Base-by-base conservation (phyloP, 2,329 filamentous ascomycete species). In the Colletotrichum sp. region DNA sequence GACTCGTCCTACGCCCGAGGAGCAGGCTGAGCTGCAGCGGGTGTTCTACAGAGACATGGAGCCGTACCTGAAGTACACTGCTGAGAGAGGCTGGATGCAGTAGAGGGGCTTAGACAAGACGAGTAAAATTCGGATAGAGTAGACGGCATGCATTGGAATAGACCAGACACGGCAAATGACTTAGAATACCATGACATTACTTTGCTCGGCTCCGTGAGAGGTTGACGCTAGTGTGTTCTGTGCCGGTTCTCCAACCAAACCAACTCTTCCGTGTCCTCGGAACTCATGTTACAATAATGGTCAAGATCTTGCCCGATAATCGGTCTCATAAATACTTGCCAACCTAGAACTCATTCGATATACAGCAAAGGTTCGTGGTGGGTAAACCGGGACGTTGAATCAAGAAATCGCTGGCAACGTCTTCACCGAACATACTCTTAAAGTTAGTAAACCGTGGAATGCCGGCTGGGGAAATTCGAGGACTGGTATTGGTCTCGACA, bases 21-120 rank as follows among this genome's bases (percentile, higher is more conserved):
- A 92, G 83, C 85, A 88, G 80, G 82, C 83, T 61, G 84, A 90
- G 79, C 77, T 90, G 75, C 85, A 85, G 59, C 79, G 83, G 4
- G 84, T 85, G 6, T 82, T 86, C 59, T 81, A 87, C 69, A 78
- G 80, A 29, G 78, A 80, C 32, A 78, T 89, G 75, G 80, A 79
- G 5, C 82, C 84, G 32, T 79, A 79, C 87, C 69, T 88, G 83
- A 76, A 91, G 81, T 77, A 77, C 32, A 71, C 57, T 11, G 39
- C 66, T 3, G 49, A 76, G 34, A 57, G 74, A 36, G 74, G 74
- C 49, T 76, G 74, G 74, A 76, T 76, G 74, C 74, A 76, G 49
- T 76, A 30, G 71, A 73, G 3, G 16, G n/a, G 9, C 12, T 30
- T 55, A 68, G 65, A 68, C 6, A 49, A 25, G 30, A 49, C 9